A percentile compares a stretch with the other conserved stretches of the same genome.
Conservation (phyloP, 2,329 filamentous ascomycete species). For the Penicillium corylophilum region DNA sequence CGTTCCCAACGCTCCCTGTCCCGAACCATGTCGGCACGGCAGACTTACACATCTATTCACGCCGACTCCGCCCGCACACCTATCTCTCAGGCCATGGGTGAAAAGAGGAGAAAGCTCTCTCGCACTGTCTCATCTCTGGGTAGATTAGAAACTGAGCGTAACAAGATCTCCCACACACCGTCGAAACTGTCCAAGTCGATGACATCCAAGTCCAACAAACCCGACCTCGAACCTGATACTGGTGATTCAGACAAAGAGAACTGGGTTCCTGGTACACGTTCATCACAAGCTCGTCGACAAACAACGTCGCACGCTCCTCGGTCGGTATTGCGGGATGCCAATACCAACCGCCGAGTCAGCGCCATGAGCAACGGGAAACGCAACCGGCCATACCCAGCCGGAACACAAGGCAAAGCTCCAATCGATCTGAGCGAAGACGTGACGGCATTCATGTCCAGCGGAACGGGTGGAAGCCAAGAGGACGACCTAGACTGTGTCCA, state of each 20-base stretch:
- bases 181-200: slow-evolving; percentile 27
- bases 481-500: slow-evolving; percentile 86
- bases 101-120: slow-evolving; percentile 63
- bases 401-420: slow-evolving; percentile 38
- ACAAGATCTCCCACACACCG: slow-evolving; percentile 36
- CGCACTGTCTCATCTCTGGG: slow-evolving; percentile 63
- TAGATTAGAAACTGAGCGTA: slow-evolving; percentile 54
- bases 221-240: slow-evolving; percentile 49
- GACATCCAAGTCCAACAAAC: slow-evolving; percentile 30
- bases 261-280: slow-evolving; percentile 59
- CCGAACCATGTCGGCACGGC: slow-evolving; percentile 58
- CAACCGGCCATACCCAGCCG: slow-evolving; percentile 26
- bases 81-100: slow-evolving; percentile 43
- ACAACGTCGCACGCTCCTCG: slow-evolving; percentile 33
- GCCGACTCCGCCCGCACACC: slow-evolving; percentile 50
- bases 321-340: slow-evolving; percentile 48
- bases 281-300: slow-evolving; percentile 40
- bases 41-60: slow-evolving; percentile 33
- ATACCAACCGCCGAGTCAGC: slow-evolving; percentile 27
- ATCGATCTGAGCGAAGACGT: slow-evolving; percentile 62
- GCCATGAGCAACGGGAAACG: slow-evolving; percentile 28
- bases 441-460: slow-evolving; percentile 69
- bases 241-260: slow-evolving; percentile 95
- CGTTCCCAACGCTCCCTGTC: slow-evolving; percentile 57
- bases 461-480: slow-evolving; percentile 61